Conservation (phyloP, 768 basidiomycete genomes). For the Flagelloscypha sp. region DNA sequence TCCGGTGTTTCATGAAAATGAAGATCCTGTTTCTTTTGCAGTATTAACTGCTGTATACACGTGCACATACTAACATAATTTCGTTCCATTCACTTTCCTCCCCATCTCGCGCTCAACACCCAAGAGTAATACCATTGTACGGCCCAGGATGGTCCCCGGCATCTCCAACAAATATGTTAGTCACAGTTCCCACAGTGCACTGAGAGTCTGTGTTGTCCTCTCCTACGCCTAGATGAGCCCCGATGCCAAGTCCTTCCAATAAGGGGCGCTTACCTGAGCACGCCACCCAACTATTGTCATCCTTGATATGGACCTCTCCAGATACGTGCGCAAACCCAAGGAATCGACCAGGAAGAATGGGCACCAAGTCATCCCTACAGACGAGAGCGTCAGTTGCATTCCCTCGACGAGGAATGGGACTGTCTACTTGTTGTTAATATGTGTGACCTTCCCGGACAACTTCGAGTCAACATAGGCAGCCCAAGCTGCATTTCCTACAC, state of each 20-base stretch:
- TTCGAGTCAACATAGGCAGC: slow-evolving; percentile 52
- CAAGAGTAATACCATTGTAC: no score
- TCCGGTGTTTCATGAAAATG: no score
- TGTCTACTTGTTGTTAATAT: slow-evolving; percentile 48
- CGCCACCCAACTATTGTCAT: slow-evolving; percentile 39
- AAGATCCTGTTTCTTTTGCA: no score
- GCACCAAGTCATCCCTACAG: slow-evolving; percentile 30
- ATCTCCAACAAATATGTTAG: slow-evolving; percentile 31
- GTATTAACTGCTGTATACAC: no score
- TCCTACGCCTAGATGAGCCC: slow-evolving; percentile 22
- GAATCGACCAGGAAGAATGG: slow-evolving; percentile 32
- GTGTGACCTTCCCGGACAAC: slow-evolving; percentile 32
- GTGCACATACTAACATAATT: no score
- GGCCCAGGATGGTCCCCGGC: slow-evolving; percentile 33
- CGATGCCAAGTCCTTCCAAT: background rate
- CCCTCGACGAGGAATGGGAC: background rate
- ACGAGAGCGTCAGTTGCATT: slow-evolving; percentile 3
- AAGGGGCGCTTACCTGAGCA: slow-evolving; percentile 38
- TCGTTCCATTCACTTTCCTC: no score
- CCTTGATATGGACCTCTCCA: slow-evolving; percentile 45
- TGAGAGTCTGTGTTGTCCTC: slow-evolving; percentile 47
- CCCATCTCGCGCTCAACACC: no score
- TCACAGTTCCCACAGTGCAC: slow-evolving; percentile 38
- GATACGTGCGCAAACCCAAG: slow-evolving; percentile 37
- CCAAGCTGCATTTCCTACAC: slow-evolving; percentile 54